Evolutionary conservation across 768 basidiomycete species (phyloP), one percentile per base, ranked within the genome.

Genomic region (Naganishia friedmannii): DNA sequence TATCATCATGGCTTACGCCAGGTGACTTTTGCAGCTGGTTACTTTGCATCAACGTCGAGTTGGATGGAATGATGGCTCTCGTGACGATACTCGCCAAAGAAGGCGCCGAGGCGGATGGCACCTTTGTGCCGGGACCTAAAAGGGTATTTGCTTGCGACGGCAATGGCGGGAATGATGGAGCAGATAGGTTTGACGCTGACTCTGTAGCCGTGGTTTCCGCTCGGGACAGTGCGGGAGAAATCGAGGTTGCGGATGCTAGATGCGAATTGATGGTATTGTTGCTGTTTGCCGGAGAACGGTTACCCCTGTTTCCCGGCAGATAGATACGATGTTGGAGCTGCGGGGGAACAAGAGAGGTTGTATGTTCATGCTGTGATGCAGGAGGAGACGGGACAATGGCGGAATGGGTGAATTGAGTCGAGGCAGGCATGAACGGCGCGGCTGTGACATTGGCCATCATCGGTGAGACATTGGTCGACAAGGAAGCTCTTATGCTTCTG

Each of bases 301-400:
- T 66, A 13, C 53, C 39, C 26, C 66, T 29, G 26, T 67, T 54
- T 10, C 70, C 53, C 19, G 80, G 78, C 17, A 79, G 75, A 37
- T 77, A 81, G 34, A 81, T 81, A 10, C 80, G 72, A 70, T 81
- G 80, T 72, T 81, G 80, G 21, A 81, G 66, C 65, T 77, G 77
- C 0, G 78, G 77, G 15, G 80, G 80, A 70, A 81, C 78, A 32
- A 81, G 70, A 5, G 77, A 76, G 0, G 78, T 77, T 34, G 77
- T 77, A 31, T 72, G 69, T 26, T 74, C 71, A 42, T 70, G 53
- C 31, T 66, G 39, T 17, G 55, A 46, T 3, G 66, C 28, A 6
- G 67, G 55, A 39, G 65, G 65, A 9, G 65, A 39, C 2, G 70
- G 42, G 3, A 37, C 26, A 4, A 9, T 23, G 6, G 42, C n/a